These are phyloP conservation scores for Hypsizygus ulmarius DNA, from an alignment of 1,284 basidiomycete genomes.

Conservation along the genomic window DNA sequence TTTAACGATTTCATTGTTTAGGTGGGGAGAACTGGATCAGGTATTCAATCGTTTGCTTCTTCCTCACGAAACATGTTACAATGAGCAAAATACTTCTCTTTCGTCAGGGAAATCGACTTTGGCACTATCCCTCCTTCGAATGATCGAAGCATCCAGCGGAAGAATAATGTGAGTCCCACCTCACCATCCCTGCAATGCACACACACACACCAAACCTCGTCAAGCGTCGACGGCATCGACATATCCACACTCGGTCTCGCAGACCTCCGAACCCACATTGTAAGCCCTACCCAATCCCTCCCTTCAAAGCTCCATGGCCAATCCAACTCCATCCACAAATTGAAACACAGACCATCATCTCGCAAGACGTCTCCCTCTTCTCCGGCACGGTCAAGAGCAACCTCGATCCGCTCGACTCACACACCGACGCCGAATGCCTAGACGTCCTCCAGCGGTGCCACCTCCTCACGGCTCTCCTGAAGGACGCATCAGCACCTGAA, in stretches of 20 bases:
- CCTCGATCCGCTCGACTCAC: slow-evolving; percentile 68
- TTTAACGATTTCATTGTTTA: slow-evolving; percentile 21
- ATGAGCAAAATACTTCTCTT: slow-evolving; percentile 1
- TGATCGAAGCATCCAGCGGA: slow-evolving; percentile 75
- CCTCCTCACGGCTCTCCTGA: slow-evolving; percentile 47
- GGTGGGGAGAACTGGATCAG: slow-evolving; percentile 68
- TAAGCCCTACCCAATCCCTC: slow-evolving; percentile 27
- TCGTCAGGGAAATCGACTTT: slow-evolving; percentile 66
- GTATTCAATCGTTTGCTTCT: slow-evolving; percentile 26
- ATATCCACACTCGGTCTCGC: slow-evolving; percentile 81
- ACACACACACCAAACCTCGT: slow-evolving; percentile 4
- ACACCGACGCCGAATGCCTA: slow-evolving; percentile 61
- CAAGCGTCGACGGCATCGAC: slow-evolving; percentile 79
- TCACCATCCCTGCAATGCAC: not conserved
- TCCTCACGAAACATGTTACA: not conserved
- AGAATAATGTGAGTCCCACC: slow-evolving; percentile 54
- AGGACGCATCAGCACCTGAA: slow-evolving; percentile 30
- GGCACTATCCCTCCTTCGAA: slow-evolving; percentile 74
- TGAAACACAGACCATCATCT: slow-evolving; percentile 80
- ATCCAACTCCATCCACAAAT: not conserved
- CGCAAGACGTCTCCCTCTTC: slow-evolving; percentile 83
- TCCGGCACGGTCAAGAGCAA: slow-evolving; percentile 82
- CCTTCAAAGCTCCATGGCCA: too few relatives aligned
- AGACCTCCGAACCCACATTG: slow-evolving; percentile 66
- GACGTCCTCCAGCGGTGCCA: slow-evolving; percentile 67